Base-by-base conservation (phyloP, 495 filamentous ascomycete species). In the Podospora pseudocomata region DNA sequence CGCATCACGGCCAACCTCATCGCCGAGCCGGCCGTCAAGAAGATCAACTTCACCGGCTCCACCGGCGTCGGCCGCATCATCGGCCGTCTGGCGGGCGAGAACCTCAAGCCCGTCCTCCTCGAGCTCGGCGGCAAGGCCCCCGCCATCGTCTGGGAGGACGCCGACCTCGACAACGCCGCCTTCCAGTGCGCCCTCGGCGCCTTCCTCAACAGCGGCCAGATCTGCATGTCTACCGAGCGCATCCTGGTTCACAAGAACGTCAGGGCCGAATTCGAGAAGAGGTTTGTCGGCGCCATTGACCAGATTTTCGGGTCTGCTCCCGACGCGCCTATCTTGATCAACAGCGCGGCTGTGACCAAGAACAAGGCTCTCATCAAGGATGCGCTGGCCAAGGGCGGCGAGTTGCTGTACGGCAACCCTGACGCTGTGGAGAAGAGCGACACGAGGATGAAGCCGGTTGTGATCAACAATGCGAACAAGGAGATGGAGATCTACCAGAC, bases 221-320 rank as follows among this genome's bases (percentile, higher is more conserved):
- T 96, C 62, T 97, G 94, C 82, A 95, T 97, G 94, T 86, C 88
- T 2, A 96, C 93, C 0, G 94, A 97, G 80, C 87, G 90, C 28
- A 91, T 97, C 74, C 79, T 97, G 23, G 91, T 97, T 26, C 91
- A 96, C 74, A 86, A 86, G 53, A 82, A 84, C 18, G 77, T 97
- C 64, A 85, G 85, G 28, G 83, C 83, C 13, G 75, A 85, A 60
- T 97, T 96, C 77, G 85, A 87, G 62, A 77, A 81, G 62, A 84
- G 87, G 70, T 77, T 94, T 11, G 83, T 87, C 64, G 73, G 76
- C 4, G 83, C 85, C 18, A 77, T 87, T 23, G 80, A 81, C 6
- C 68, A 80, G 3, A 80, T 83, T 18, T 88, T 85, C 63, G 81
- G 83, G 59, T 76, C 80, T 39, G 72, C 79, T 9, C 75, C 79